phyloP scores from a whole-genome alignment of 495 filamentous ascomycete genomes.

The Delitschia confertaspora region DNA sequence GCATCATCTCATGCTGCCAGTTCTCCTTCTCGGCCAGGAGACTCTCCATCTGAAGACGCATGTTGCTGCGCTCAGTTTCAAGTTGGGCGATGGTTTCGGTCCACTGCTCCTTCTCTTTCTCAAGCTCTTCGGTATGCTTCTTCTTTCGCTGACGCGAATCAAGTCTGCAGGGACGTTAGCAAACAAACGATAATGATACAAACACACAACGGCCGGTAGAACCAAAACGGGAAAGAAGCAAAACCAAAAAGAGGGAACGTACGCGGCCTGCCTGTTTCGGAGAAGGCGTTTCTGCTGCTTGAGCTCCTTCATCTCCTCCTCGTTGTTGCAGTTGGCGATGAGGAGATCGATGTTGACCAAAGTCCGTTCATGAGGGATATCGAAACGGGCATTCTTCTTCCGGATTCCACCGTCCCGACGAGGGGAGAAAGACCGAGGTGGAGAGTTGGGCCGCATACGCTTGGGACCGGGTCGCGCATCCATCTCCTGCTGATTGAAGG shows the following conservation, averaged over 20 bases:
- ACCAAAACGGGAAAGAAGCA: slow-evolving; percentile 29
- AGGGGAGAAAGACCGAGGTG: slow-evolving; percentile 73
- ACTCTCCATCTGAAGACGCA: slow-evolving; percentile 48
- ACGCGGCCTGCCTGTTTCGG: slow-evolving; percentile 94
- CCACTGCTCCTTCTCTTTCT: slow-evolving; percentile 92
- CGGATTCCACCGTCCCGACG: slow-evolving; percentile 90
- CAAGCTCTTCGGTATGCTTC: slow-evolving; percentile 92
- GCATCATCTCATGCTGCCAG: slow-evolving; percentile 57
- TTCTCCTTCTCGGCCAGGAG: slow-evolving; percentile 60
- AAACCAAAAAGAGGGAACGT: slow-evolving; percentile 37
- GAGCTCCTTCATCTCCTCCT: slow-evolving; percentile 92
- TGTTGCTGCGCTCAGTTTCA: slow-evolving; percentile 62
- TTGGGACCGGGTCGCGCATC: slow-evolving; percentile 58
- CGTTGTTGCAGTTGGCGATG: slow-evolving; percentile 79
- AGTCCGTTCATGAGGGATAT: slow-evolving; percentile 89
- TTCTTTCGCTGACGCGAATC: slow-evolving; percentile 98
- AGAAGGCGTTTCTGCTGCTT: slow-evolving; percentile 97
- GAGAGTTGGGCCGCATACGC: slow-evolving; percentile 60
- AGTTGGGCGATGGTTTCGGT: slow-evolving; percentile 62
- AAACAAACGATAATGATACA: slow-evolving; percentile 25
- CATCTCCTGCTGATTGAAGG: slow-evolving; percentile 37
- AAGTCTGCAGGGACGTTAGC: slow-evolving; percentile 54
- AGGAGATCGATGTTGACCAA: slow-evolving; percentile 90
- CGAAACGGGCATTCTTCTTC: slow-evolving; percentile 99
- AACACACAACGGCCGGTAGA: slow-evolving; percentile 18